Conservation (phyloP, 2,329 filamentous ascomycete genomes). For the Myotisia sp. region DNA sequence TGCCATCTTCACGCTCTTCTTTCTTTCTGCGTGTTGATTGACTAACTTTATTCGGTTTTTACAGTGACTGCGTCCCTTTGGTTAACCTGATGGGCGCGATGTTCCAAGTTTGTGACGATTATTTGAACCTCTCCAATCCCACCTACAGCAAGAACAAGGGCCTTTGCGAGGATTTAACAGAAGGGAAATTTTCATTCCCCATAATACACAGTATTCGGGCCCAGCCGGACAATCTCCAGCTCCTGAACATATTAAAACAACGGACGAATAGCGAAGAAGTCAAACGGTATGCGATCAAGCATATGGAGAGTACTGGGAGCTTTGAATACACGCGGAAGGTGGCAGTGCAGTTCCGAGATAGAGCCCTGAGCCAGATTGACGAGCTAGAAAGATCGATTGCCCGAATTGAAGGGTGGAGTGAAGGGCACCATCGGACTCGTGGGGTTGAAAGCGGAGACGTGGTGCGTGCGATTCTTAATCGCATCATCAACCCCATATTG, state of each 20-base stretch:
- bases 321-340: conserved; percentile 72
- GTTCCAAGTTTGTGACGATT: conserved; percentile 44
- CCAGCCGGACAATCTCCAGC: conserved; percentile 46
- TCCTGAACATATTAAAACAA: conserved; percentile 80
- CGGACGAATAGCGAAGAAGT: conserved; percentile 68
- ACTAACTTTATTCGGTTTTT: conserved; percentile 4
- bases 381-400: conserved; percentile 2
- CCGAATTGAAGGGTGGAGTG: not conserved
- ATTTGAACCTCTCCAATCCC: conserved; percentile 56
- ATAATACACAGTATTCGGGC: conserved; percentile 25
- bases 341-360: conserved; percentile 40
- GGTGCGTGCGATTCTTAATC: conserved; percentile 54
- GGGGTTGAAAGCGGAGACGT: conserved; percentile 44
- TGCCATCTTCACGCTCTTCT: not conserved
- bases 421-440: not conserved
- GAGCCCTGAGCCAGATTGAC: conserved; percentile 3
- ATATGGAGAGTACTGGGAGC: conserved; percentile 79
- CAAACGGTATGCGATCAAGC: conserved; percentile 73
- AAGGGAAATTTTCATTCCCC: conserved; percentile 19
- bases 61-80: conserved; percentile 37
- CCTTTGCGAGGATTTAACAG: conserved; percentile 41
- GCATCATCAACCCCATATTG: conserved; percentile 39
- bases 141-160: conserved; percentile 74
- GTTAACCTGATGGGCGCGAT: conserved; percentile 38
- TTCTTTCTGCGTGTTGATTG: conserved; percentile 3